Evolutionary conservation across 1,284 basidiomycete genomes (phyloP).

Genomic region (Melampsora americana): DNA sequence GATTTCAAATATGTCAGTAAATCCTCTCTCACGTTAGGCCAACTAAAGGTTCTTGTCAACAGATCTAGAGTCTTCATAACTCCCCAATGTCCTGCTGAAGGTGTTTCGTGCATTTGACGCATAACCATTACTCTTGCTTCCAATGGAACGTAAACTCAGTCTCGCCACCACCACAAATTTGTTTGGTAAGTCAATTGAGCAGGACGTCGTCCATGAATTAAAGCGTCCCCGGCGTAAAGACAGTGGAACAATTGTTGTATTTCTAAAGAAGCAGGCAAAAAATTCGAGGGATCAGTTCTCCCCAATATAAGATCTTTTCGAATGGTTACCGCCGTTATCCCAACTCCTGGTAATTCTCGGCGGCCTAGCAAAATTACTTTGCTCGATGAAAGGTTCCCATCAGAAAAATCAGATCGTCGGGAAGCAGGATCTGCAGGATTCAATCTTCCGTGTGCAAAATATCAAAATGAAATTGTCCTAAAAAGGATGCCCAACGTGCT

Average conservation of each 20-base stretch:
- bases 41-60: background rate
- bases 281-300: no score
- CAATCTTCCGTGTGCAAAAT: background rate
- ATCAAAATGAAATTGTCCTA: background rate
- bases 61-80: background rate
- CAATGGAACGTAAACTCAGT: background rate
- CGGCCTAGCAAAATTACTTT: no score
- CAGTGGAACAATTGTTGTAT: no score
- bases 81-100: slow-evolving; percentile 10
- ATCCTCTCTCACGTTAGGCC: slow-evolving; percentile 10
- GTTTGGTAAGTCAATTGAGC: background rate
- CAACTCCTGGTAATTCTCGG: no score
- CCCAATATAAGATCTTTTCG: no score
- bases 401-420: background rate
- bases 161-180: background rate
- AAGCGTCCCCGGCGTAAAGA: no score
- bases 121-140: background rate
- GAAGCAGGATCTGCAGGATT: background rate
- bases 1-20: background rate
- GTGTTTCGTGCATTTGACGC: background rate
- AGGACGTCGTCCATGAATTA: no score
- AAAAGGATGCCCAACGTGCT: background rate
- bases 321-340: no score
- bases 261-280: no score
- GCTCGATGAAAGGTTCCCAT: no score